These are phyloP conservation scores for Athelia psychrophila DNA, from an alignment of 1,284 basidiomycete species.

Conservation along the genomic window DNA sequence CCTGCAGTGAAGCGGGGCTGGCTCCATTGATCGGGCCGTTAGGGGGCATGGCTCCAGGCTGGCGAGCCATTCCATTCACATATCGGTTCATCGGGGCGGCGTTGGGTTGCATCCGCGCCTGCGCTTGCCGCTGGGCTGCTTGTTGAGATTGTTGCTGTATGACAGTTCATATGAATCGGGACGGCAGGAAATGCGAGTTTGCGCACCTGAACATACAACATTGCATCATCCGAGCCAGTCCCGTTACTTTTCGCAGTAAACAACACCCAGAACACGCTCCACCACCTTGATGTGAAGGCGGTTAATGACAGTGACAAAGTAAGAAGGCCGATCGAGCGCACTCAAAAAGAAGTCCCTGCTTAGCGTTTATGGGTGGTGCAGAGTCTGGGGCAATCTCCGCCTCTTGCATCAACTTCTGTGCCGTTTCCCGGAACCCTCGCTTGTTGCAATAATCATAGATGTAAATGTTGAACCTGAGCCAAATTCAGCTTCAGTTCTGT, in stretches of 20 bases:
- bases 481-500: background rate
- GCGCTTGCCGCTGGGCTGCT: constrained; percentile 28
- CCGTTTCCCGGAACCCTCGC: constrained; percentile 70
- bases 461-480: constrained; percentile 82
- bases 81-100: constrained; percentile 16
- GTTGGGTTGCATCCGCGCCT: constrained; percentile 18
- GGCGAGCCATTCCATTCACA: constrained; percentile 29
- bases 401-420: constrained; percentile 58
- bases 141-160: constrained; percentile 28
- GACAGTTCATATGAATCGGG: constrained; percentile 3
- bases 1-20: constrained; percentile 19
- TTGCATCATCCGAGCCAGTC: constrained; percentile 60
- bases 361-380: constrained; percentile 73
- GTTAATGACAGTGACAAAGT: background rate
- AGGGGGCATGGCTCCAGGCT: constrained; percentile 12
- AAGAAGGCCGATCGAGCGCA: constrained; percentile 34
- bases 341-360: constrained; percentile 80
- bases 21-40: constrained; percentile 27
- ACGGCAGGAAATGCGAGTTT: constrained; percentile 4
- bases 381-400: constrained; percentile 60
- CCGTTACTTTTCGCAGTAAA: constrained; percentile 74
- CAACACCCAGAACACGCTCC: constrained; percentile 83
- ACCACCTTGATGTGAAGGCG: constrained; percentile 54
- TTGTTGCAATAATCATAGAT: constrained; percentile 81
- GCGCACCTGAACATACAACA: constrained; percentile 67